These are phyloP conservation scores for Aquanectria penicillioides DNA, from an alignment of 2,329 filamentous ascomycete genomes.

Conservation along the genomic window DNA sequence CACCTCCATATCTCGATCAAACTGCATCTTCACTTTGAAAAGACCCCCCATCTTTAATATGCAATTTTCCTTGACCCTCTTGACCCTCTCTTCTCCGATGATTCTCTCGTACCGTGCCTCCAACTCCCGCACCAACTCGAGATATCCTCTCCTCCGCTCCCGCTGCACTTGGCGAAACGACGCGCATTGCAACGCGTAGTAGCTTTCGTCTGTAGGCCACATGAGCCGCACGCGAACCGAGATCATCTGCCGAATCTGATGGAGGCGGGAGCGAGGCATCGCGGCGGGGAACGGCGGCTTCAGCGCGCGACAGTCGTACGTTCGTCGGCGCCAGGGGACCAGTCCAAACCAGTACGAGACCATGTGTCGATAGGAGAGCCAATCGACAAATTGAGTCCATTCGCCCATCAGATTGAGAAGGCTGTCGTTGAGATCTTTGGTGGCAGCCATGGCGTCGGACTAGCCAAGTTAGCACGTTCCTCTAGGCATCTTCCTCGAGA, in stretches of 20 bases:
- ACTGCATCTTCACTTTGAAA: conserved; percentile 2
- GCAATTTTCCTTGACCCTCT: background rate
- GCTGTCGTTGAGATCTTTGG: background rate
- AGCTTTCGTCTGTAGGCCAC: conserved; percentile 8
- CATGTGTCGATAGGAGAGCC: conserved; percentile 24
- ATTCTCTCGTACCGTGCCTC: background rate
- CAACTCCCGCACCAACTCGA: background rate
- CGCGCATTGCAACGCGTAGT: conserved; percentile 7
- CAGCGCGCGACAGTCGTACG: background rate
- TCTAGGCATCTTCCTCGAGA: background rate
- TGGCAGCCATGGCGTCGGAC: background rate
- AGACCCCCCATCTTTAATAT: background rate
- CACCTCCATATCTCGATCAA: conserved; percentile 14
- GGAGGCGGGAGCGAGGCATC: background rate
- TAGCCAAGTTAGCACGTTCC: background rate
- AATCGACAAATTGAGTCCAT: conserved; percentile 18
- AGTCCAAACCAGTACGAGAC: conserved; percentile 21
- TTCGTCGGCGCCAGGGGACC: conserved; percentile 3
- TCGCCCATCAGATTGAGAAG: conserved; percentile 11
- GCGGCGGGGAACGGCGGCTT: background rate
- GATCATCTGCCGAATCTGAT: background rate
- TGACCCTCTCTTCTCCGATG: background rate
- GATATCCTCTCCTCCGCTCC: background rate
- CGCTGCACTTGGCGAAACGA: conserved; percentile 17
- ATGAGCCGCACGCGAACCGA: background rate